Base-by-base conservation (phyloP, 768 basidiomycete genomes). In the Nidula microcarpa region DNA sequence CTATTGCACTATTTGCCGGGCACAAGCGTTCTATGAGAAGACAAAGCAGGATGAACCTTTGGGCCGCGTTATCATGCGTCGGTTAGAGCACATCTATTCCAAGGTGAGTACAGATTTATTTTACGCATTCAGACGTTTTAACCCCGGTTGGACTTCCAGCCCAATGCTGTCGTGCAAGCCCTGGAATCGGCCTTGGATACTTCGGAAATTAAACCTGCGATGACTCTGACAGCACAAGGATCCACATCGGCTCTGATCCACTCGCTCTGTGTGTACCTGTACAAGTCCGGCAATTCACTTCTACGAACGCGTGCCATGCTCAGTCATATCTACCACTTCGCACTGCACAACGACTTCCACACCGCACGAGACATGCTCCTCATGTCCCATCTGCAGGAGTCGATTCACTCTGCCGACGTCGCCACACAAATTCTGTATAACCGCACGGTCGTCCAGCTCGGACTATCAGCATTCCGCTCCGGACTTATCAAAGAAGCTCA, bases 311-410 rank as follows among this genome's bases (percentile, higher is more conserved):
- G 97, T 56, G 96, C 97, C 6, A 96, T 99, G 86, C 85, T 99
- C 50, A 89, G 88, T 64, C 97, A 99, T 67, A 94, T 98, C 65
- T 99, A 94, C 69, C 95, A 98, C 70, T 87, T 94, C 64, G 97
- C 96, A 30, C 81, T 97, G 33, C 93, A 95, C 68, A 97, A 98
- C 62, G 89, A 96, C 64, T 99, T 94, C 75, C 84, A 97, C 74
- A 93, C 91, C 30, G 91, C 97, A 8, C 91, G 97, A 32, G 97
- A 99, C 73, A 95, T 98, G 91, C 74, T 99, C 36, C 77, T 99
- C 55, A 98, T 99, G 97, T 98, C 95, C 4, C 97, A 98, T 68
- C 81, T 99, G 48, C 96, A 98, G 69, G 95, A 98, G 68, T 91
- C 93, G 1, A 89, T 98, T 62, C 89, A 94, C 65, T 92, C 94